phyloP scores from a whole-genome alignment of 2,329 filamentous ascomycete species.

The Apiospora saccharicola region DNA sequence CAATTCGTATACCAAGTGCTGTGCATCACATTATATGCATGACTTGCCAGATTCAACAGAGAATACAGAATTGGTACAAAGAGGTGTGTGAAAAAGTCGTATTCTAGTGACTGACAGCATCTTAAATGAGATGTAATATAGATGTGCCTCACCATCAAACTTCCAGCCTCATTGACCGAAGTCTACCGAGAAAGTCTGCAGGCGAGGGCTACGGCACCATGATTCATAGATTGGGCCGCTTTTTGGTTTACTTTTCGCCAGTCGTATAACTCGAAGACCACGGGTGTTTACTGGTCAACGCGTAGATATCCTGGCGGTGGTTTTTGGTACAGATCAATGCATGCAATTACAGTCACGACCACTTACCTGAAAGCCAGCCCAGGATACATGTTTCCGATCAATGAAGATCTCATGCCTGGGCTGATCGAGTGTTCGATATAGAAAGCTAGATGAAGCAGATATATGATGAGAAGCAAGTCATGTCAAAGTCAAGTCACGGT shows the following conservation, averaged over 20 bases:
- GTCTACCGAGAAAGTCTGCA: constrained; percentile 79
- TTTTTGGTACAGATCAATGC: background rate
- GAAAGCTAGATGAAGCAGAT: constrained; percentile 3
- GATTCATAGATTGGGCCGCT: constrained; percentile 53
- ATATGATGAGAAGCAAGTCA: constrained; percentile 20
- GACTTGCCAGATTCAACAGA: no score
- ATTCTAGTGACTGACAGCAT: background rate
- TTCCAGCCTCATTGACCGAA: constrained; percentile 68
- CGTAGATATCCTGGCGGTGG: constrained; percentile 86
- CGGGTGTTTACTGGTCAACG: constrained; percentile 70
- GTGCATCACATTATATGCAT: background rate
- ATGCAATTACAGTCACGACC: constrained; percentile 25
- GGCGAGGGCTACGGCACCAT: constrained; percentile 69
- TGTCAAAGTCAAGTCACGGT: constrained; percentile 27
- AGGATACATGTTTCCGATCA: constrained; percentile 4
- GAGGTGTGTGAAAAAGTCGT: background rate
- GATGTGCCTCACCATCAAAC: constrained; percentile 90
- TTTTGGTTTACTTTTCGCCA: constrained; percentile 79
- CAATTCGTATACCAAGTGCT: background rate
- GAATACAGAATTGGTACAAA: background rate
- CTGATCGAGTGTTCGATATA: background rate
- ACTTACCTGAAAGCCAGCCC: constrained; percentile 6
- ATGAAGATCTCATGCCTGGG: constrained; percentile 3
- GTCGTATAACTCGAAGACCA: constrained; percentile 93
- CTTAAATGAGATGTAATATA: background rate